phyloP scores from a whole-genome alignment of 768 basidiomycete genomes.

The Lactarius evosmus region DNA sequence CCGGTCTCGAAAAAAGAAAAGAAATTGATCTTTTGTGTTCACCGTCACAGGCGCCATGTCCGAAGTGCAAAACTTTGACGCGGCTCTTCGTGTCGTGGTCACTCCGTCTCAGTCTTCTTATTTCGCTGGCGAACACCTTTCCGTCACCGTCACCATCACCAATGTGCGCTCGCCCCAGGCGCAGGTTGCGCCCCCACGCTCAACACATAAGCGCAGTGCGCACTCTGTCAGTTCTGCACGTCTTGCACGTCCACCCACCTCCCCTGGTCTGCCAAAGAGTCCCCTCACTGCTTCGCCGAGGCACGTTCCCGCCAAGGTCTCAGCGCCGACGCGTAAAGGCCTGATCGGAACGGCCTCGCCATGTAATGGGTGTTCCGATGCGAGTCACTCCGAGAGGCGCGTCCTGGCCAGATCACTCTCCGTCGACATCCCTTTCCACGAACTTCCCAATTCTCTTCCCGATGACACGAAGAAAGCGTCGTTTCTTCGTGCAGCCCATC shows the following conservation, averaged over 20 bases:
- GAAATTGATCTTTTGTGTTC: not conserved
- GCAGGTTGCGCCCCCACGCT: slow-evolving; percentile 38
- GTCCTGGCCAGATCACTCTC: slow-evolving; percentile 55
- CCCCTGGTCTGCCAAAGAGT: slow-evolving; percentile 58
- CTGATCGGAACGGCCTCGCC: slow-evolving; percentile 46
- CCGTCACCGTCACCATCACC: slow-evolving; percentile 81
- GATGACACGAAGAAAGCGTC: slow-evolving; percentile 18
- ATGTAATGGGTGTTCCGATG: slow-evolving; percentile 30
- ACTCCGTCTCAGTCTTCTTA: slow-evolving; percentile 83
- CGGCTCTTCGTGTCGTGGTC: slow-evolving; percentile 58
- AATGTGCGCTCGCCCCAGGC: slow-evolving; percentile 63
- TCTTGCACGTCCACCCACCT: slow-evolving; percentile 77
- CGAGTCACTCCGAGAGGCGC: slow-evolving; percentile 23
- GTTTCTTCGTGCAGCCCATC: slow-evolving; percentile 21
- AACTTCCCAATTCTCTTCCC: slow-evolving; percentile 34
- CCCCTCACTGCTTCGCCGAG: slow-evolving; percentile 37
- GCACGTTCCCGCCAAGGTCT: slow-evolving; percentile 17
- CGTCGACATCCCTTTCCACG: slow-evolving; percentile 54
- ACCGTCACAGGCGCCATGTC: slow-evolving; percentile 17
- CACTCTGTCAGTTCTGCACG: slow-evolving; percentile 85
- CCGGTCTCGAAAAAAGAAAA: not conserved
- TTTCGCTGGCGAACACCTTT: slow-evolving; percentile 88
- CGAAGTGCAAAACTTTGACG: slow-evolving; percentile 16
- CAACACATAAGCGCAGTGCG: slow-evolving; percentile 62
- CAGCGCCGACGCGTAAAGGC: slow-evolving; percentile 41